phyloP scores from a whole-genome alignment of 2,329 filamentous ascomycete genomes.

The Trichocomaceae sp. region DNA sequence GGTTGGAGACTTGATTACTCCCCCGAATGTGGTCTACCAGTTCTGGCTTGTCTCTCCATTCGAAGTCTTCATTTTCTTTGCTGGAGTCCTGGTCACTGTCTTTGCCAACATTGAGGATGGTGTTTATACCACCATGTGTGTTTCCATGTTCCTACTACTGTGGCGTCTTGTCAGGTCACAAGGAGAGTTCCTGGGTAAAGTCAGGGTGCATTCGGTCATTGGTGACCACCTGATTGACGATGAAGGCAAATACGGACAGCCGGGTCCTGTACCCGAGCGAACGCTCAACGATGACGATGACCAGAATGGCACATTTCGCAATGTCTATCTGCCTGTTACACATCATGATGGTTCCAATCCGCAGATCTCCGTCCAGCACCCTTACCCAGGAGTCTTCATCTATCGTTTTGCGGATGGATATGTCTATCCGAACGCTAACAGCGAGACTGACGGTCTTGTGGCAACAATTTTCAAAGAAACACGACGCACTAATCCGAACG shows the following conservation, averaged over 20 bases:
- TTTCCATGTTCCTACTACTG: conserved; percentile 71
- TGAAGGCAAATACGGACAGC: conserved; percentile 56
- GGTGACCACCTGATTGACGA: conserved; percentile 66
- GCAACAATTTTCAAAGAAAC: conserved; percentile 63
- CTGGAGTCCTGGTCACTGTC: conserved; percentile 82
- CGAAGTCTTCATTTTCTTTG: conserved; percentile 87
- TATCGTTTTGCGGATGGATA: conserved; percentile 93
- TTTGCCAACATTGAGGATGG: conserved; percentile 87
- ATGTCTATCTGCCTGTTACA: conserved; percentile 79
- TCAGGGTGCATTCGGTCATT: conserved; percentile 76
- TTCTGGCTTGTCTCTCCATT: conserved; percentile 92
- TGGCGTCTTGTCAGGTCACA: conserved; percentile 77
- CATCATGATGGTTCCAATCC: conserved; percentile 91
- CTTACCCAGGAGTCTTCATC: conserved; percentile 90
- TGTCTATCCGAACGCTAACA: conserved; percentile 90
- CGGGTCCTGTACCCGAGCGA: conserved; percentile 28
- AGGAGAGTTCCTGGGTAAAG: conserved; percentile 75
- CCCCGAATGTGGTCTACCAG: conserved; percentile 84
- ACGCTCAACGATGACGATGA: conserved; percentile 24
- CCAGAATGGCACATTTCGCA: conserved; percentile 53
- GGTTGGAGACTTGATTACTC: conserved; percentile 84
- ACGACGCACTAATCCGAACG: conserved; percentile 64
- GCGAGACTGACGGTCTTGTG: conserved; percentile 74
- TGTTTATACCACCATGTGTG: conserved; percentile 76
- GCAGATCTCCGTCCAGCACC: conserved; percentile 66